Evolutionary conservation across 2,329 filamentous ascomycete genomes (phyloP).

Genomic region (Ciborinia camelliae): DNA sequence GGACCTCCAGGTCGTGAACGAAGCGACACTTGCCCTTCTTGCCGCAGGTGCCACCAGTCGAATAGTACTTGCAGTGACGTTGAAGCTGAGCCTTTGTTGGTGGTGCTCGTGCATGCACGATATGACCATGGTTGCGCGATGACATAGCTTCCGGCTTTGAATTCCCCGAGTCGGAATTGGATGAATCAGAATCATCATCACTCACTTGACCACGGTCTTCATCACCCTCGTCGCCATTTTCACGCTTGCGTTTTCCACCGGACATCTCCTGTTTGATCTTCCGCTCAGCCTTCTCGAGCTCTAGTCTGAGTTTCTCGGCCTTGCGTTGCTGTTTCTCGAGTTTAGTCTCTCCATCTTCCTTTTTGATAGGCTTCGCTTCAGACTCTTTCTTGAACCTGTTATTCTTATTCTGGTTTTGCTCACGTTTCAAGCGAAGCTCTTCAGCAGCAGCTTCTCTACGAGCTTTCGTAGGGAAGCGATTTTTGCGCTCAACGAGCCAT

Average conservation of each 20-base stretch:
- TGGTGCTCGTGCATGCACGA: constrained; percentile 39
- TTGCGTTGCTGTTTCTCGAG: constrained; percentile 53
- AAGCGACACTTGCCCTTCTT: constrained; percentile 76
- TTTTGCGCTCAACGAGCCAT: constrained; percentile 78
- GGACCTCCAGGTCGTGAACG: constrained; percentile 61
- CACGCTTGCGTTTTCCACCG: constrained; percentile 65
- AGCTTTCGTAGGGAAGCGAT: constrained; percentile 74
- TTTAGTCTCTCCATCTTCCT: constrained; percentile 51
- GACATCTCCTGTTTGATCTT: constrained; percentile 42
- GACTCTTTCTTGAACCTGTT: constrained; percentile 34
- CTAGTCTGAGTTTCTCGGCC: constrained; percentile 59
- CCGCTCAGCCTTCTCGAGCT: constrained; percentile 66
- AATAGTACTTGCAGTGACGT: constrained; percentile 69
- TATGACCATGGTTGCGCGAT: constrained; percentile 41
- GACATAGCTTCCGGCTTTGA: constrained; percentile 58
- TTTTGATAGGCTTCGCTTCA: constrained; percentile 39
- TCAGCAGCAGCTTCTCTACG: constrained; percentile 63
- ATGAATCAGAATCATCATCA: constrained; percentile 34
- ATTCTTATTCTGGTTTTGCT: constrained; percentile 32
- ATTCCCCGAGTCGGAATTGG: constrained; percentile 51
- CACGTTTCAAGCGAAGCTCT: constrained; percentile 40
- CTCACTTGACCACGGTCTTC: constrained; percentile 47
- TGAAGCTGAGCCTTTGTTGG: constrained; percentile 57
- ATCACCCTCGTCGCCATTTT: constrained; percentile 64
- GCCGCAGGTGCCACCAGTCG: constrained; percentile 64